Base-by-base conservation (phyloP, 305 asterid genomes). In the Fraxinus velutina region DNA sequence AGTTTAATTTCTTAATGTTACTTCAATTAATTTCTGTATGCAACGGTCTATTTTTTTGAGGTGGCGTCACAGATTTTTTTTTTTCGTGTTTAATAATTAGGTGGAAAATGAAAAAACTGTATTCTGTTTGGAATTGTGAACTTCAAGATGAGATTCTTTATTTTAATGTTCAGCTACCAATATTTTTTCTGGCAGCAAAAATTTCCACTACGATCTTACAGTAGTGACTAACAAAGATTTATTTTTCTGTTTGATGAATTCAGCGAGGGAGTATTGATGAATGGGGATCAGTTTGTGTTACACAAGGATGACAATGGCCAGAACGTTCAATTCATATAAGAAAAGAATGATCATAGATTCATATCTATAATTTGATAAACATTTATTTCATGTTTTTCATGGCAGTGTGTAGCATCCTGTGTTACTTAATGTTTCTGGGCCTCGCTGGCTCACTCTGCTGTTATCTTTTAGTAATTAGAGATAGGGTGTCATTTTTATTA, bases 1-100 rank as follows among this genome's bases (percentile, higher is more conserved):
- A 34, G 64, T 42, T 75, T 9, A 76, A 17, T 34, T 70, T 73
- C 10, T 2, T 55, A 13, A 30, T 78, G 79, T 55, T 57, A 24
- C 55, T 82, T 27, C 2, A 64, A 15, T 80, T 44, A 7, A 15
- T 52, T 79, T 76, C 50, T 79, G 50, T 33, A 13, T 60, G 42
- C 73, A 52, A 27, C 75, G n/a, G 24, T 2, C 24, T 57, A 47
- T 10, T 75, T 8, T 73, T 81, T 77, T 34, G 30, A 19, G 37
- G 19, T 47, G 64, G 9, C 2, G 9, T 52, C 64, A n/a, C 21
- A 52, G 24, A 47, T 47, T 47, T 47, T 34, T 39, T 37, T 7
- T 64, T 78, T 30, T 42, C 33, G 68, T 70, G 70, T 29, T 81
- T 47, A 81, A 70, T 78, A 70, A 57, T 50, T 76, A 33, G 39